These are phyloP conservation scores for Isoetes taiwanensis DNA, from an alignment of 75 land plant species.

Conservation along the genomic window DNA sequence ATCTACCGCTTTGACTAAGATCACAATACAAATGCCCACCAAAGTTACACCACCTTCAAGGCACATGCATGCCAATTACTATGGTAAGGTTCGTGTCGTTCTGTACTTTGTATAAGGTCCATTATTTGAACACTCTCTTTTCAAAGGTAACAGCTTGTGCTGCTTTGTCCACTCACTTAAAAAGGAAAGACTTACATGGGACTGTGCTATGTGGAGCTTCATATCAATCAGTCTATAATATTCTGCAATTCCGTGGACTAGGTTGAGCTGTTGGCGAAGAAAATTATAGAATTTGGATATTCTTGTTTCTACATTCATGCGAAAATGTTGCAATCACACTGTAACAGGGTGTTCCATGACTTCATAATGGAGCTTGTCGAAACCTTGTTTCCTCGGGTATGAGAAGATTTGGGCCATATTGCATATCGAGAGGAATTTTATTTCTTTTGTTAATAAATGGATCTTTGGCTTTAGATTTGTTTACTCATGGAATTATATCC, in stretches of 20 bases:
- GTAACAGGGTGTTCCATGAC: constrained; percentile 30
- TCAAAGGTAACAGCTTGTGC: constrained; percentile 19
- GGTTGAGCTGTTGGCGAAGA: constrained; percentile 29
- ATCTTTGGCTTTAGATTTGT: constrained; percentile 13
- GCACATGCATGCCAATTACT: too few species aligned
- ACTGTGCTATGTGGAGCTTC: constrained; percentile 15
- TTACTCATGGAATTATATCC: constrained; percentile 29
- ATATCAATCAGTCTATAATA: constrained; percentile 30
- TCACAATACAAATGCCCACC: too few species aligned
- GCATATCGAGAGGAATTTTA: too few species aligned
- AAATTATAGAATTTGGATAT: constrained; percentile 32
- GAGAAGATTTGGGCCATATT: not conserved
- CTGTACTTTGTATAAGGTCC: constrained; percentile 26
- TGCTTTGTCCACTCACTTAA: not conserved
- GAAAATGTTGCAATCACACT: constrained; percentile 30
- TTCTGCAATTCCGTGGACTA: constrained; percentile 32
- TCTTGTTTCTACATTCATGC: constrained; percentile 35
- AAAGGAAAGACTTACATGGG: not conserved
- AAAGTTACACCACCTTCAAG: too few species aligned
- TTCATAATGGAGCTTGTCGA: constrained; percentile 28
- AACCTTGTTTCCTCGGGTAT: constrained; percentile 31
- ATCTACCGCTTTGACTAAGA: too few species aligned
- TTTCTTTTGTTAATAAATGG: not conserved
- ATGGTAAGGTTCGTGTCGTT: too few species aligned
- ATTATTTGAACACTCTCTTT: constrained; percentile 26